Conservation (phyloP, 257 asterid species). For the Solanum piurae region DNA sequence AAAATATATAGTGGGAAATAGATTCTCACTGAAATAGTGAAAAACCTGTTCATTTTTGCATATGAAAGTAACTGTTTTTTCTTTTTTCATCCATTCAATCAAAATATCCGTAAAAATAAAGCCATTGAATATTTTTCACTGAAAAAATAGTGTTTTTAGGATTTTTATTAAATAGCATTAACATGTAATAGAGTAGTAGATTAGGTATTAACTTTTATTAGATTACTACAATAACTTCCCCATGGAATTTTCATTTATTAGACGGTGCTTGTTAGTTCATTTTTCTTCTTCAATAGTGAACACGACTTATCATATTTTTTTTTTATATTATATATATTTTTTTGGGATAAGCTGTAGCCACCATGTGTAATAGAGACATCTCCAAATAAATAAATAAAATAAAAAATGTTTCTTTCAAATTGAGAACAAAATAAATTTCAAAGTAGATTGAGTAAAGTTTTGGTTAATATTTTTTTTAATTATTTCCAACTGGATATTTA, state of each 20-base stretch:
- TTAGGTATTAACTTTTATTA: background rate
- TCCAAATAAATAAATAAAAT: background rate
- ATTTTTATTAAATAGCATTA: no score
- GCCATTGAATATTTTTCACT: background rate
- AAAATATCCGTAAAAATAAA: no score
- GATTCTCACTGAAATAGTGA: no score
- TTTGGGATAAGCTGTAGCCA: background rate
- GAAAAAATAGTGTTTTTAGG: background rate
- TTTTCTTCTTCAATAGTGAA: background rate
- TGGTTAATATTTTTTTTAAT: background rate
- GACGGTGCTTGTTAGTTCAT: background rate
- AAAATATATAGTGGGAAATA: no score
- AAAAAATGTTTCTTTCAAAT: background rate
- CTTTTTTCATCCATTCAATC: background rate
- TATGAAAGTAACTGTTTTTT: background rate
- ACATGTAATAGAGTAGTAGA: no score
- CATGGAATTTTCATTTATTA: background rate
- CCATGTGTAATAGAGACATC: background rate
- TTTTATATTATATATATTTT: background rate
- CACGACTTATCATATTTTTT: background rate
- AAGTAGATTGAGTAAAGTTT: background rate
- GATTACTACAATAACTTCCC: background rate
- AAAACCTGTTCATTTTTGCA: no score
- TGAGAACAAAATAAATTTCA: background rate
- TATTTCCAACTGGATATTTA: background rate